Base-by-base conservation (phyloP, 306 rosid genomes). In the Mimosa pudica region DNA sequence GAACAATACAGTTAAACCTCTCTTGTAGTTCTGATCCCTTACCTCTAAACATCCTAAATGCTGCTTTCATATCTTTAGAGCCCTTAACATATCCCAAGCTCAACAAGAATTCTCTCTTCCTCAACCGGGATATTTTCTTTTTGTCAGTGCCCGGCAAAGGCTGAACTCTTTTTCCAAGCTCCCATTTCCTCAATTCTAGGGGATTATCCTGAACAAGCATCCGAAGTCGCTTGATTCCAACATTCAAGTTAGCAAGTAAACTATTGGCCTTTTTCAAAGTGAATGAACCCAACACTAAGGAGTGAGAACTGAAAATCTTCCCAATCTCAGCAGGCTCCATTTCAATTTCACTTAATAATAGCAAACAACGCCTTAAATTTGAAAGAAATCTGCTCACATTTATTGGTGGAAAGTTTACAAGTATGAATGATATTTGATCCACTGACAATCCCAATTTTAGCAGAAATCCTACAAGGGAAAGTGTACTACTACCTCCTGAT, bases 21-120 rank as follows among this genome's bases (percentile, higher is more conserved):
- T 90, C 94, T 81, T 92, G 93, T 76, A 94, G 93, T 87, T 90
- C 93, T 57, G 51, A 77, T 82, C 92, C 98, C 77, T 83, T 94
- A 55, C 97, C 98, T 74, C 93, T 83, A 70, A 89, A 89, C 66
- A 80, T 67, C 87, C 80, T 86, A 47, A 84, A 52, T 0, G 88
- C 88, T 52, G 66, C 7, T 77, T 86, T 80, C 90, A 90, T 83
- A 71, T 83, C 61, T 41, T 76, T 38, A 0, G 94, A 85, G 84
- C 86, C 84, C 65, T 89, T 88, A 7, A 38, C 88, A 61, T 82
- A 83, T 41, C 98, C 97, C 84, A 90, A 60, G 30, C 74, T 83
- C 77, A 89, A 68, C 88, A 92, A 82, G 80, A 94, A 94, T 87
- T 87, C 45, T n/a, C 44, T 83, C 84, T 81, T 91, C 79, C 73